Evolutionary conservation across 371 early-diverging fungal genomes (phyloP), one percentile per base, ranked within the genome.

Genomic region (Massospora cicadina): DNA sequence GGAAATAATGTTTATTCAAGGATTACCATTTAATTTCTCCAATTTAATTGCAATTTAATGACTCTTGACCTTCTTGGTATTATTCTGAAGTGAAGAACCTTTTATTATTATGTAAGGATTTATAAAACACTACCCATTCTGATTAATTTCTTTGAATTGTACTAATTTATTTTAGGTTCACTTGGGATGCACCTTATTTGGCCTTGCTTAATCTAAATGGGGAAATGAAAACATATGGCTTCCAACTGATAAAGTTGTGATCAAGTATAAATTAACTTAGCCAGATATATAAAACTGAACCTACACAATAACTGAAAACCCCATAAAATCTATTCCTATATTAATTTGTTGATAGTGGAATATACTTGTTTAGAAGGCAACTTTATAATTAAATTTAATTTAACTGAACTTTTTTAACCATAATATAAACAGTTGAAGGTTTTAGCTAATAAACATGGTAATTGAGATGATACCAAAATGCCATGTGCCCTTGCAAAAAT

Each of bases 1-100:
- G 1, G 73, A 73, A 31, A 66, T 90, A 1, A 77, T 87, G 28
- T 88, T 90, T 63, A 66, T 90, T 26, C 89, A 89, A 1, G 81
- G 84, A 67, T 60, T 88, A 1, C 81, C 84, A 0, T 77, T 86
- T 68, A 75, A 83, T 33, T 72, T 86, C 54, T 74, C 81, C 1
- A 61, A 76, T 60, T 79, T 79, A 1, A 63, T 84, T 33, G 79
- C 80, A 23, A 77, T 75, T 0, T 86, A 61, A 79, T 84, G 79
- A 73, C 72, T 17, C 72, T 86, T 55, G 86, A 86, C 66, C 64
- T 81, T 27, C 74, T 75, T 3, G 86, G 86, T 24, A 75, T 82
- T 28, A 1, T 86, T 21, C 63, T 75, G 30, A 72, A 74, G 58
- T 83, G 82, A 83, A 75, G 70, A 58, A 72, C 72, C 53, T 82